A percentile compares a stretch with the other conserved stretches of the same genome.
These are phyloP conservation scores for Rhinocladiella similis DNA, from an alignment of 2,329 filamentous ascomycete genomes.

Conservation along the genomic window DNA sequence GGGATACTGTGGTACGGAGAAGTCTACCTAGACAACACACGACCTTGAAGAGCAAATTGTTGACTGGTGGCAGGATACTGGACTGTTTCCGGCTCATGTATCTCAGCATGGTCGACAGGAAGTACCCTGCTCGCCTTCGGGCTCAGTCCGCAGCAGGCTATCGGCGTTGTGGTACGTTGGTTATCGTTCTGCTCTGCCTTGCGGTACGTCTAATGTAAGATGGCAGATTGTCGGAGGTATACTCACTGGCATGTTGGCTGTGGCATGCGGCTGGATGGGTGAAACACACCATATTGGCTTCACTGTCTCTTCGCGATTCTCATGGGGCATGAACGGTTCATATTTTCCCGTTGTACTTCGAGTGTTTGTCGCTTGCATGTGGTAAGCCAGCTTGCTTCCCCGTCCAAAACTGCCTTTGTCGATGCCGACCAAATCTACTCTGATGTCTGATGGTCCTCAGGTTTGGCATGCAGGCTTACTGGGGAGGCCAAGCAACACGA, in stretches of 20 bases:
- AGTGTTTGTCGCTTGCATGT: slow-evolving; percentile 27
- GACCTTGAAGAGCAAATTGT: neutral
- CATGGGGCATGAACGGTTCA: slow-evolving; percentile 31
- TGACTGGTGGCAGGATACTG: slow-evolving; percentile 31
- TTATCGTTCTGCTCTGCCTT: too few species aligned
- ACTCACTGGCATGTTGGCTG: slow-evolving; percentile 29
- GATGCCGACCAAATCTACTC: too few species aligned
- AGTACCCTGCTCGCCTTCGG: slow-evolving; percentile 32
- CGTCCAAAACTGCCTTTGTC: too few species aligned
- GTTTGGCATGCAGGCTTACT: slow-evolving; percentile 22
- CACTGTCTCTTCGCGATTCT: slow-evolving; percentile 31
- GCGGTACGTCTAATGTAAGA: too few species aligned
- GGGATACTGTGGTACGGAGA: slow-evolving; percentile 28
- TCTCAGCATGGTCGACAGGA: slow-evolving; percentile 33
- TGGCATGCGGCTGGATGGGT: slow-evolving; percentile 32
- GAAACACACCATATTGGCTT: slow-evolving; percentile 33
- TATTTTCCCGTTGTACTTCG: slow-evolving; percentile 29
- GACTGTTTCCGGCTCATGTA: slow-evolving; percentile 34
- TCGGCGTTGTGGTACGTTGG: slow-evolving; percentile 29
- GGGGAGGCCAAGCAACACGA: slow-evolving; percentile 31
- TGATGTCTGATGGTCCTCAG: neutral
- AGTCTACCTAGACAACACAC: neutral
- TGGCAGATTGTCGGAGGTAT: slow-evolving; percentile 23
- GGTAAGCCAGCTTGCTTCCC: slow-evolving; percentile 9
- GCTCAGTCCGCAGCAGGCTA: slow-evolving; percentile 30